These are phyloP conservation scores for Monosporascus sp. DNA, from an alignment of 2,329 filamentous ascomycete genomes.

Conservation along the genomic window DNA sequence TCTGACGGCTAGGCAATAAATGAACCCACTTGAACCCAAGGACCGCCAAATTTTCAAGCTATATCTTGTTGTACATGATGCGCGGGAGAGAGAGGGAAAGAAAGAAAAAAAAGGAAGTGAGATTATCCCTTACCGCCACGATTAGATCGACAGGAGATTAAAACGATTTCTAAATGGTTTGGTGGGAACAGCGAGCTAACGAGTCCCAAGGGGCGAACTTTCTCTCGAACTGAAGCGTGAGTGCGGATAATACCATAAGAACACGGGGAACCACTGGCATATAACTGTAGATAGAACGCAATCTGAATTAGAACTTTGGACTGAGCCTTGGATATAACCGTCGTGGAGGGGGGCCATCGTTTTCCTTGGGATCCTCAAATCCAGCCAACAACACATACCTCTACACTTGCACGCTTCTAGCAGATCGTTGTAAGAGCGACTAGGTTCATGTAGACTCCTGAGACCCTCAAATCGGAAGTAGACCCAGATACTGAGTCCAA, in stretches of 20 bases:
- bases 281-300: conserved; percentile 32
- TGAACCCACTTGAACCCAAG: conserved; percentile 3
- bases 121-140: conserved; percentile 46
- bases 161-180: conserved; percentile 41
- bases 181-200: conserved; percentile 60
- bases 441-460: conserved; percentile 27
- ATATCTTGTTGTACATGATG: conserved; percentile 17
- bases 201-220: conserved; percentile 49
- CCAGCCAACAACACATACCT: conserved; percentile 21
- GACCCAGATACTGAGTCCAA: conserved; percentile 26
- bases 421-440: conserved; percentile 18
- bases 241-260: conserved; percentile 31
- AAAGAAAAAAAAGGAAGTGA: conserved; percentile 8
- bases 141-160: conserved; percentile 40
- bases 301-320: conserved; percentile 21
- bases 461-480: conserved; percentile 28
- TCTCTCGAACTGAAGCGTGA: conserved; percentile 37
- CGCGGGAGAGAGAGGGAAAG: conserved; percentile 11
- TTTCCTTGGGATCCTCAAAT: background rate
- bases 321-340: conserved; percentile 1
- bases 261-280: conserved; percentile 34
- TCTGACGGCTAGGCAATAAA: conserved; percentile 11
- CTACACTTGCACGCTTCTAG: conserved; percentile 28
- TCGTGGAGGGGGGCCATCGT: background rate
- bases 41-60: conserved; percentile 10